Percentiles rank a stretch among this genome's conserved stretches.
Conservation (phyloP, 2,329 filamentous ascomycete genomes). For the Sphaerulina musiva region DNA sequence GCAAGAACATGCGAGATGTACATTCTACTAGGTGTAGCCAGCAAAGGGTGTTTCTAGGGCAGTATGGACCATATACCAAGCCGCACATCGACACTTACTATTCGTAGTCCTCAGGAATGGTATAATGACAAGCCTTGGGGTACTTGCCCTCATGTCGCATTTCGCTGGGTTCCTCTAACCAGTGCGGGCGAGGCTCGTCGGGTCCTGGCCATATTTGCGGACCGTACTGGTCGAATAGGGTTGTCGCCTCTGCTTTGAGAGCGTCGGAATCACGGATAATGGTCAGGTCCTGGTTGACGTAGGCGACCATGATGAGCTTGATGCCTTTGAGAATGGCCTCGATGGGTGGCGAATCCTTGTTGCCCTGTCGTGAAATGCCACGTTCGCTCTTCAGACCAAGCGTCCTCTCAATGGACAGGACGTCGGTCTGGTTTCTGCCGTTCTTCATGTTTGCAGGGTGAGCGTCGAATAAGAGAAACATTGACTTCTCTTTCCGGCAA, state of each 20-base stretch:
- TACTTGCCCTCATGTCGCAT: slow-evolving; percentile 13
- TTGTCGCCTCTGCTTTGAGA: slow-evolving; percentile 11
- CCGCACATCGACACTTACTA: slow-evolving; percentile 7
- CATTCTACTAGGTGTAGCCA: too few relatives aligned
- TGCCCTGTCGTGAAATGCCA: slow-evolving; percentile 16
- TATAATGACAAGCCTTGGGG: slow-evolving; percentile 10
- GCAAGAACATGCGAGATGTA: neutral
- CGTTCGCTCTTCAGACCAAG: slow-evolving; percentile 16
- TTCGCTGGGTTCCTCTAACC: slow-evolving; percentile 12
- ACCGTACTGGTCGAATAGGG: slow-evolving; percentile 12
- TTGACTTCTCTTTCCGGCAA: neutral
- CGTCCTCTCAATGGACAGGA: slow-evolving; percentile 15
- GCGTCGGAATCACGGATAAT: slow-evolving; percentile 13
- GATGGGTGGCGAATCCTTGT: slow-evolving; percentile 15
- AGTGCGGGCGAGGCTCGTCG: slow-evolving; percentile 11
- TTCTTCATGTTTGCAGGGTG: slow-evolving; percentile 13
- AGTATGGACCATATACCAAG: neutral
- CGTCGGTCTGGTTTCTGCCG: slow-evolving; percentile 13
- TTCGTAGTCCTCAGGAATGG: slow-evolving; percentile 10
- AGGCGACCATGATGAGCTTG: slow-evolving; percentile 13
- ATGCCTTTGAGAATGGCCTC: slow-evolving; percentile 15
- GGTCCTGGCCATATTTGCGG: slow-evolving; percentile 15
- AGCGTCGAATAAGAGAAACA: slow-evolving; percentile 4
- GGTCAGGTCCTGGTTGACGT: slow-evolving; percentile 11
- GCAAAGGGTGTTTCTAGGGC: neutral